Evolutionary conservation across 495 filamentous ascomycete genomes (phyloP), one percentile per base, ranked within the genome.

Genomic region (Neurospora tetraspora): DNA sequence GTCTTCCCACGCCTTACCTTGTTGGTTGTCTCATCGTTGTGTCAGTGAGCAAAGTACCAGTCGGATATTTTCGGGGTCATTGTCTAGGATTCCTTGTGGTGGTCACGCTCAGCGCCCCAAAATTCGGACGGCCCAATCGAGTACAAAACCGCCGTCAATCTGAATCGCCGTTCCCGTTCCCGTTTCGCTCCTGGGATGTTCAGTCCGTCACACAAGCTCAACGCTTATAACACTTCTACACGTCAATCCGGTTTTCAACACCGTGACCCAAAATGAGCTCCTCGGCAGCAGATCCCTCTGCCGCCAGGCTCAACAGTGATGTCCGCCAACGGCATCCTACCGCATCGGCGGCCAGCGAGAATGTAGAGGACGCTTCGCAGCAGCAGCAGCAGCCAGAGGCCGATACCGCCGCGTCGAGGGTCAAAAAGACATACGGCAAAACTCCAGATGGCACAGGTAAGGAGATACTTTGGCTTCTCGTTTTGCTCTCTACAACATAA

Each of bases 361-460:
- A 45, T n/a, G 40, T 45, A 34, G 53, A 61, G 53, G 53, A 31
- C 23, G 23, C 23, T 9, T 16, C 20, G 70, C 70, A 31, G 39
- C 68, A 23, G 27, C 72, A 1, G 61, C 42, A 7, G 16, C 14
- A 18, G 39, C 73, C n/a, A 40, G 70, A 47, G 39, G 53, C 39
- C 12, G 68, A 65, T 1, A 47, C 39, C 47, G 71, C 72, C 27
- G 70, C 71, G 38, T 23, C 71, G 27, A 73, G 73, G 76, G 79
- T 86, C 40, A 87, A 88, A 78, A 93, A 91, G 84, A 96, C 94
- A 4, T 97, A 91, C 87, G 96, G 96, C 20, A 90, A 94, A 76
- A 99, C 96, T 11, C 93, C 92, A 38, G 92, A 92, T 85, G 96
- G 96, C 78, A 94, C 85, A 78, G 88, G 95, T 97, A 88, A 80